These are phyloP conservation scores for Raffaelea deltoideospora DNA, from an alignment of 2,329 filamentous ascomycete species.

Conservation along the genomic window DNA sequence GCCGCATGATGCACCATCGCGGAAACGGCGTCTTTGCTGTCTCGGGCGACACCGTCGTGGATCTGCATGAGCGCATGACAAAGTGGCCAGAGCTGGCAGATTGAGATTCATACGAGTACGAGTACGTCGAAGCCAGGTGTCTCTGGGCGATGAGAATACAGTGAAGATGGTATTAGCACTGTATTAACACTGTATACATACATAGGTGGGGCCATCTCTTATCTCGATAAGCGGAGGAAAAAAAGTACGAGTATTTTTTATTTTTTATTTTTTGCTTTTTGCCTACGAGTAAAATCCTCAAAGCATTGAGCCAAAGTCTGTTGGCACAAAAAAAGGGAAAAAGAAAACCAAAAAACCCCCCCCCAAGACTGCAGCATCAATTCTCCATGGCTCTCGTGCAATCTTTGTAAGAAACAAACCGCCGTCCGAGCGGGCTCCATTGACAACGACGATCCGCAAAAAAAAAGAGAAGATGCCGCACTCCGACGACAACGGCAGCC, in stretches of 20 bases:
- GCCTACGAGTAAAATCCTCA: too few species aligned
- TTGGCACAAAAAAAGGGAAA: too few species aligned
- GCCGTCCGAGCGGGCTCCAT: too few species aligned
- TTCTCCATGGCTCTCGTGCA: too few species aligned
- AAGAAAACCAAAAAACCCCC: too few species aligned
- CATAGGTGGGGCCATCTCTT: background rate
- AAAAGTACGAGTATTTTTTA: too few species aligned
- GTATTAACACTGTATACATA: background rate
- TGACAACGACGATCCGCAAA: conserved; percentile 1
- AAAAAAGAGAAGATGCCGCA: conserved; percentile 30
- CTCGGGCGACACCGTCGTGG: conserved; percentile 15
- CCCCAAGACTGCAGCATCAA: too few species aligned
- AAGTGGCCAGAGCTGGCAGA: conserved; percentile 20
- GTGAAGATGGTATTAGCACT: background rate
- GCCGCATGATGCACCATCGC: conserved; percentile 20
- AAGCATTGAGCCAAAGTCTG: too few species aligned
- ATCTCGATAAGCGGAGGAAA: conserved; percentile 6
- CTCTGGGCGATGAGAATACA: background rate
- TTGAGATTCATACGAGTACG: too few species aligned
- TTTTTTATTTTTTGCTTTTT: too few species aligned
- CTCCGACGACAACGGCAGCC: conserved; percentile 40
- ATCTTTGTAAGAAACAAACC: too few species aligned
- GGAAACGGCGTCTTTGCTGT: conserved; percentile 18
- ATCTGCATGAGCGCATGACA: conserved; percentile 18
- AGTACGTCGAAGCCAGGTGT: too few species aligned